Base-by-base conservation (phyloP, 495 filamentous ascomycete species). In the Friedmanniomyces endolithicus region DNA sequence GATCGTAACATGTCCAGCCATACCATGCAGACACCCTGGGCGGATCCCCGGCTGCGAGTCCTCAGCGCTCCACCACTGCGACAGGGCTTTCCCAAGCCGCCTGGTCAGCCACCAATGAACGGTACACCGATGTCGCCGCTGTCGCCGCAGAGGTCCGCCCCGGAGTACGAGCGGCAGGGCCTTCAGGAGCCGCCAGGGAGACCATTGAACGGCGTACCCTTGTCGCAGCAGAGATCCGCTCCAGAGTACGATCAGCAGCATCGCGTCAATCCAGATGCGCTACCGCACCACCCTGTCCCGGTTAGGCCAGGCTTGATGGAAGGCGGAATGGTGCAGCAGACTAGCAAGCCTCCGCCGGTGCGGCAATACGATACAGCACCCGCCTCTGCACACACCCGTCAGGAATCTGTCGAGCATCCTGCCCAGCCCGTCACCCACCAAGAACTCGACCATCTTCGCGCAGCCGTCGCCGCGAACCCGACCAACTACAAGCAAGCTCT, bases 281-380 rank as follows among this genome's bases (percentile, higher is more conserved):
- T 94, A 2, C 82, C 88, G 16, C 75, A 79, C 29, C 92, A 95
- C 65, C 88, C 90, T 11, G 72, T 75, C 6, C 92, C 92, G 11
- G 79, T 94, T 47, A 79, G 90, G 19, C 80, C 86, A 2, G 92
- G 90, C 14, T 74, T 84, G 48, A 79, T 85, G 43, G 46, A 55
- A 17, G 53, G 33, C 17, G 43, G 43, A 1, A 20, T 17, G 7
- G 29, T 2, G 4, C 37, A 14, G 19, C 46, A 48, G 33, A 20
- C 73, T 56, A 55, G 68, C 48, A 82, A 80, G 56, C 85, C 88
- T 1, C 72, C 83, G 1, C 86, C 87, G 1, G 72, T 90, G 16
- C 79, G 87, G 31, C 83, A 88, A 60, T 89, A 90, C 64, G 75
- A 72, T 59, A 77, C 69, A 40, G 63, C 67, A 52, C 65, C 71